Percentiles rank a stretch among this genome's conserved stretches.
Evolutionary conservation across 306 rosid species (phyloP).

Genomic region (Acmispon strigosus): DNA sequence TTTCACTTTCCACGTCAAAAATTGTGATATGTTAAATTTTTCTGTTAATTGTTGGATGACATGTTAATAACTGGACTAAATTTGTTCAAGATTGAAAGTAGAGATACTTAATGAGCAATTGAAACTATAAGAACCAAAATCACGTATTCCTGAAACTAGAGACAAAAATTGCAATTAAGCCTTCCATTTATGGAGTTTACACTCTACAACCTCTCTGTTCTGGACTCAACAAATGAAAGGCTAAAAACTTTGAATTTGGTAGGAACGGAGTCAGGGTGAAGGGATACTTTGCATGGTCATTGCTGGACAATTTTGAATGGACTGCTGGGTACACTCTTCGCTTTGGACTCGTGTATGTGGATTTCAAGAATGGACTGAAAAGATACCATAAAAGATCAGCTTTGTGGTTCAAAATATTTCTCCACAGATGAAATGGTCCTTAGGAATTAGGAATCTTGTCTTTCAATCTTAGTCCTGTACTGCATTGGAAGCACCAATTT

Average conservation of each 20-base stretch:
- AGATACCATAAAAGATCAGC: slow-evolving; percentile 59
- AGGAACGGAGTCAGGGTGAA: slow-evolving; percentile 60
- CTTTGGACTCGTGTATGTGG: slow-evolving; percentile 55
- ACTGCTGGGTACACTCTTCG: slow-evolving; percentile 42
- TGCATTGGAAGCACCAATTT: slow-evolving; percentile 2
- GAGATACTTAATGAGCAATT: too few species aligned
- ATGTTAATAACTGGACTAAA: too few species aligned
- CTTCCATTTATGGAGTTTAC: neutral
- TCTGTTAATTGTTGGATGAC: too few species aligned
- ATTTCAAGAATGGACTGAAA: slow-evolving; percentile 41
- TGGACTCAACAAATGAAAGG: neutral
- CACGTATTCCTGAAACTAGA: too few species aligned
- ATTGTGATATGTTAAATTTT: too few species aligned
- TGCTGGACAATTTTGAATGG: slow-evolving; percentile 68
- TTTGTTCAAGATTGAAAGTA: too few species aligned
- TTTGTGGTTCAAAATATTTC: slow-evolving; percentile 55
- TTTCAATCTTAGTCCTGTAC: neutral
- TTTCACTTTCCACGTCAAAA: too few species aligned
- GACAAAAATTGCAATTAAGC: too few species aligned
- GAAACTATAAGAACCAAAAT: too few species aligned
- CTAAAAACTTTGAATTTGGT: slow-evolving; percentile 6
- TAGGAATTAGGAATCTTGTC: neutral
- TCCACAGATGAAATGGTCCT: slow-evolving; percentile 16
- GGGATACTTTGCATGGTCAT: slow-evolving; percentile 69
- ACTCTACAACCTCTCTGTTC: neutral